Evolutionary conservation across 768 basidiomycete genomes (phyloP).

Genomic region (Rossbeevera mucosa): DNA sequence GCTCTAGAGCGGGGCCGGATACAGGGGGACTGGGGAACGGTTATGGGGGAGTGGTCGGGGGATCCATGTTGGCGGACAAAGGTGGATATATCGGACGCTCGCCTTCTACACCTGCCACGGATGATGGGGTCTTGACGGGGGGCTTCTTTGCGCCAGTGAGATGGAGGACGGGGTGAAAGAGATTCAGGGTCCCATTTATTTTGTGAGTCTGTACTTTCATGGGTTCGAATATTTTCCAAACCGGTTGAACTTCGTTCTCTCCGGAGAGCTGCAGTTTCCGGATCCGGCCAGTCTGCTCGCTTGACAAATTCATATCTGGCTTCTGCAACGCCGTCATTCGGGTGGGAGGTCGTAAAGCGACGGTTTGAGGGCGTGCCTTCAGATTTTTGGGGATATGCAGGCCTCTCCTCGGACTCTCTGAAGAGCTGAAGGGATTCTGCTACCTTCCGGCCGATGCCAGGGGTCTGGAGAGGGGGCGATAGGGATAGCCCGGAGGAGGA

Average conservation of each 20-base stretch:
- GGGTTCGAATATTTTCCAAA: slow-evolving; percentile 52
- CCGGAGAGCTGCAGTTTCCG: slow-evolving; percentile 65
- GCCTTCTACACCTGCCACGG: slow-evolving; percentile 62
- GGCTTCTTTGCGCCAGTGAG: slow-evolving; percentile 56
- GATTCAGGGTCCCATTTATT: slow-evolving; percentile 22
- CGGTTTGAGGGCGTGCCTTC: slow-evolving; percentile 27
- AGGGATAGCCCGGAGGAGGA: slow-evolving; percentile 4
- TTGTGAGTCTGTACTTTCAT: slow-evolving; percentile 37
- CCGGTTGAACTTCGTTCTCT: slow-evolving; percentile 63
- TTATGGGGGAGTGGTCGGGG: slow-evolving; percentile 17
- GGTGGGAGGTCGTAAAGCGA: slow-evolving; percentile 33
- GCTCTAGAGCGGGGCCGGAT: slow-evolving; percentile 41
- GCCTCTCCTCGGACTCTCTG: slow-evolving; percentile 58
- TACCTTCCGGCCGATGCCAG: slow-evolving; percentile 73
- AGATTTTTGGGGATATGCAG: slow-evolving; percentile 23
- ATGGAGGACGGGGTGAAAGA: slow-evolving; percentile 31
- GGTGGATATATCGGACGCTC: slow-evolving; percentile 39
- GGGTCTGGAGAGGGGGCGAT: slow-evolving; percentile 11
- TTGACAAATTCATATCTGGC: slow-evolving; percentile 79
- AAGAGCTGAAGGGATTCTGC: slow-evolving; percentile 79
- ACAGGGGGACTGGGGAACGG: slow-evolving; percentile 37
- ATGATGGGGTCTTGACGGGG: slow-evolving; percentile 37
- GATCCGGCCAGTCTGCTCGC: slow-evolving; percentile 81
- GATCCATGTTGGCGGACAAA: slow-evolving; percentile 32
- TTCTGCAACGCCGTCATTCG: slow-evolving; percentile 54